A percentile compares a stretch with the other conserved stretches of the same genome.
phyloP scores from a whole-genome alignment of 352 stramenopile genomes.

The Pythium graminicola region DNA sequence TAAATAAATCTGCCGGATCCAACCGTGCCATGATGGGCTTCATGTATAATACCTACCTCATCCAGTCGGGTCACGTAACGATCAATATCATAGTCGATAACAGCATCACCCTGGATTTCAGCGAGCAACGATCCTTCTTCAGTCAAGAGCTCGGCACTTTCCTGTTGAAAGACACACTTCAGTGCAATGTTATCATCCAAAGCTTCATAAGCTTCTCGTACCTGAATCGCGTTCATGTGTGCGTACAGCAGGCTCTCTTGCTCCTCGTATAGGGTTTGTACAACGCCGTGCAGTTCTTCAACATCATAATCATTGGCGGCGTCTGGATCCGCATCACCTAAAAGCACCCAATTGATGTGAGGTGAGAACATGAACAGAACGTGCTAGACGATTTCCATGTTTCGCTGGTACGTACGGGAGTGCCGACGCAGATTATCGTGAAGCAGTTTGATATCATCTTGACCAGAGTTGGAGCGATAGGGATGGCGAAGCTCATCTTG shows the following conservation, averaged over 20 bases:
- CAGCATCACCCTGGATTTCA: conserved; percentile 80
- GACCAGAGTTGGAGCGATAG: conserved; percentile 34
- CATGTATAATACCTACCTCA: conserved; percentile 59
- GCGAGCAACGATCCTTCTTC: conserved; percentile 90
- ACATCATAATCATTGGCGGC: conserved; percentile 37
- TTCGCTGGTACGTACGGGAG: conserved; percentile 31
- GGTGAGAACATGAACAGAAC: conserved; percentile 7
- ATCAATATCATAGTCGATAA: conserved; percentile 94
- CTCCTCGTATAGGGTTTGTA: conserved; percentile 92
- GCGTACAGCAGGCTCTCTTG: conserved; percentile 94
- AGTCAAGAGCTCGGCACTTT: conserved; percentile 95
- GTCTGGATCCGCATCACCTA: conserved; percentile 7
- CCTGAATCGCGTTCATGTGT: conserved; percentile 96
- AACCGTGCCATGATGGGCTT: too few species aligned
- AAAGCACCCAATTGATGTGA: neutral
- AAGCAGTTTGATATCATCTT: conserved; percentile 59
- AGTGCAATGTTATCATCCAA: neutral
- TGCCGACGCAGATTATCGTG: conserved; percentile 47
- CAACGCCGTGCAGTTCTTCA: conserved; percentile 64
- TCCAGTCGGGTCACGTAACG: conserved; percentile 89
- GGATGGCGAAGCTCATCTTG: conserved; percentile 18
- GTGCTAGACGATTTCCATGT: conserved; percentile 1
- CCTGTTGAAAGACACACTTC: conserved; percentile 33
- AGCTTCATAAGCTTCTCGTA: conserved; percentile 16
- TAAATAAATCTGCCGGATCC: neutral